A percentile compares a stretch with the other conserved stretches of the same genome.
Conservation (phyloP, 148 eudicot species). For the Rhododendron mucronatum region DNA sequence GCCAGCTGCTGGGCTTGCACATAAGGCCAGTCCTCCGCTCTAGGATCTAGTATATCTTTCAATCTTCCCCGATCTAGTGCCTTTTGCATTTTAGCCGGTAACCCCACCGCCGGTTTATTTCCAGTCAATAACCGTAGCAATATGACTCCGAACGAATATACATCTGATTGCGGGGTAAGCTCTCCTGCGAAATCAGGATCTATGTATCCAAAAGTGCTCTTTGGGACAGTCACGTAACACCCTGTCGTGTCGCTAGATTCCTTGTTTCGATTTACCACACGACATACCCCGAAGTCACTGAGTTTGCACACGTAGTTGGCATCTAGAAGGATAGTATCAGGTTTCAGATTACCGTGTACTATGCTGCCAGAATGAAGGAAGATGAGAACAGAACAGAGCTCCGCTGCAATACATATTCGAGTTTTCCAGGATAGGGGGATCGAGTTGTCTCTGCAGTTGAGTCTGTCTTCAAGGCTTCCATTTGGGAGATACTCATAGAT, state of each 20-base stretch:
- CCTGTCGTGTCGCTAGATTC: slow-evolving; percentile 28
- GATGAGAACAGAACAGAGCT: slow-evolving; percentile 75
- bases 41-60: slow-evolving; percentile 48
- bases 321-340: slow-evolving; percentile 67
- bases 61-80: slow-evolving; percentile 58
- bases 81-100: slow-evolving; percentile 53
- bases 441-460: slow-evolving; percentile 58
- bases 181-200: slow-evolving; percentile 82
- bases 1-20: slow-evolving; percentile 60
- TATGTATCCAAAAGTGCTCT: slow-evolving; percentile 64
- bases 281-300: slow-evolving; percentile 67
- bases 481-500: slow-evolving; percentile 76
- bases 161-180: slow-evolving; percentile 69
- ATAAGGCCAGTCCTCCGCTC: slow-evolving; percentile 96
- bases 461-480: slow-evolving; percentile 93
- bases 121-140: slow-evolving; percentile 71
- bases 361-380: slow-evolving; percentile 60
- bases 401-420: slow-evolving; percentile 70
- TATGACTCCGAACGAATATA: slow-evolving; percentile 76
- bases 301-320: slow-evolving; percentile 56
- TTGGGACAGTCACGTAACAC: slow-evolving; percentile 50
- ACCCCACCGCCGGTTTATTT: slow-evolving; percentile 45
- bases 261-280: slow-evolving; percentile 36
- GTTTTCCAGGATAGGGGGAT: slow-evolving; percentile 80
- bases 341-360: slow-evolving; percentile 80